Base-by-base conservation (phyloP, 2,329 filamentous ascomycete genomes). In the Penicillium sp. region DNA sequence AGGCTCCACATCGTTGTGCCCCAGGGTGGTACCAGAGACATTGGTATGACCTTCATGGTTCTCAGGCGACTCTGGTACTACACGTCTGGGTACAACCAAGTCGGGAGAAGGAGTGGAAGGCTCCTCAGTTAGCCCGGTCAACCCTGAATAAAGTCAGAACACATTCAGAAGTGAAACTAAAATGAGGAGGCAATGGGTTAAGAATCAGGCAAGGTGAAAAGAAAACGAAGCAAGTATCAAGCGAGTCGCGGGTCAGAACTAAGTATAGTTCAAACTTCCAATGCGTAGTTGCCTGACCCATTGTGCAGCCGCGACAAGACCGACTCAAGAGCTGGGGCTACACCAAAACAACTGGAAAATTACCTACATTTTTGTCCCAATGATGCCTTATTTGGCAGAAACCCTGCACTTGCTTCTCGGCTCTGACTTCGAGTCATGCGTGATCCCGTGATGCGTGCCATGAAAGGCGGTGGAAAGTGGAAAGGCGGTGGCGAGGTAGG, bases 401-500 rank as follows among this genome's bases (percentile, higher is more conserved):
- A 26, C 16, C 49, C 47, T 8, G 57, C 46, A 38, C 62, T 69
- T 10, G 68, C 56, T 37, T 76, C 71, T 19, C 69, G 68, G 60
- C 75, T 77, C 50, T 67, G 69, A 50, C 75, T 77, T 50, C 75
- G 67, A 7, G 74, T 75, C 22, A 69, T 60, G 46, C 75, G 64
- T 22, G 55, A 17, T 31, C 48, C 40, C 19, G 19, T 50, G 28
- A 51, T 40, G 11, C 33, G 40, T 8, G 53, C 47, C 53, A 55
- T 55, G 40, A 26, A 38, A 30, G 46, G 40, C 46, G 31, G 53
- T 49, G n/a, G 25, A n/a, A n/a, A n/a, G n/a, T n/a, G n/a, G 40
- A 26, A 38, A 30, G 46, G 40, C 46, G 31, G 53, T 49, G n/a
- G 25, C 16, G 19, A 14, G 11, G 12, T 12, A 42, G 26, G 28